Percentiles rank a stretch among this genome's conserved stretches.
phyloP scores from a whole-genome alignment of 345 rosid species.

The Syzygium jambos region DNA sequence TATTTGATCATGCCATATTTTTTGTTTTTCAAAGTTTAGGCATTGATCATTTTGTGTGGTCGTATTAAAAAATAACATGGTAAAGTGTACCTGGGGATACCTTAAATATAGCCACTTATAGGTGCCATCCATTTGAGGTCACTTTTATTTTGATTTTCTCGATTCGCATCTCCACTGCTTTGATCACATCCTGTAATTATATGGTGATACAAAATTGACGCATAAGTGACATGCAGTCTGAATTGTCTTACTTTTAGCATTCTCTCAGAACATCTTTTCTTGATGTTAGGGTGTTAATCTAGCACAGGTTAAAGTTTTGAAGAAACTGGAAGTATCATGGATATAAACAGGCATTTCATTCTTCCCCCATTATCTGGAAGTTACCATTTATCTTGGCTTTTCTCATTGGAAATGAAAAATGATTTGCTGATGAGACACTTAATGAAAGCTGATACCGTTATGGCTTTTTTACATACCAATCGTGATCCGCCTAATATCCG shows the following conservation, averaged over 20 bases:
- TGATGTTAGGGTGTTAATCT: background rate
- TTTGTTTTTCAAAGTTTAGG: background rate
- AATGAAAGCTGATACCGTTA: background rate
- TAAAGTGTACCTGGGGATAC: background rate
- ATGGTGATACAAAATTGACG: background rate
- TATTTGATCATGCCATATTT: background rate
- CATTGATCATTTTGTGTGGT: background rate
- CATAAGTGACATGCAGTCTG: background rate
- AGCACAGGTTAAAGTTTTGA: background rate
- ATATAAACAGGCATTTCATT: background rate
- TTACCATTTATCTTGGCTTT: background rate
- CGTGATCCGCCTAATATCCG: background rate
- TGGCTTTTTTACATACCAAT: background rate
- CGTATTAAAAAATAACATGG: background rate
- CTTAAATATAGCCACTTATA: background rate
- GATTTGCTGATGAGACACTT: background rate
- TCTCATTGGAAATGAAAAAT: background rate
- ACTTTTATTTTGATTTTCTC: background rate
- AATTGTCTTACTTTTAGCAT: background rate
- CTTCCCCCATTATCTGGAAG: background rate
- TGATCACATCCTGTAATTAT: background rate
- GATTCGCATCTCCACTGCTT: background rate
- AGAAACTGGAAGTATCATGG: background rate
- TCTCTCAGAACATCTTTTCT: background rate
- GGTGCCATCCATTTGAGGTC: background rate